Base-by-base conservation (phyloP, 495 filamentous ascomycete species). In the Astrocystis sublimbata region DNA sequence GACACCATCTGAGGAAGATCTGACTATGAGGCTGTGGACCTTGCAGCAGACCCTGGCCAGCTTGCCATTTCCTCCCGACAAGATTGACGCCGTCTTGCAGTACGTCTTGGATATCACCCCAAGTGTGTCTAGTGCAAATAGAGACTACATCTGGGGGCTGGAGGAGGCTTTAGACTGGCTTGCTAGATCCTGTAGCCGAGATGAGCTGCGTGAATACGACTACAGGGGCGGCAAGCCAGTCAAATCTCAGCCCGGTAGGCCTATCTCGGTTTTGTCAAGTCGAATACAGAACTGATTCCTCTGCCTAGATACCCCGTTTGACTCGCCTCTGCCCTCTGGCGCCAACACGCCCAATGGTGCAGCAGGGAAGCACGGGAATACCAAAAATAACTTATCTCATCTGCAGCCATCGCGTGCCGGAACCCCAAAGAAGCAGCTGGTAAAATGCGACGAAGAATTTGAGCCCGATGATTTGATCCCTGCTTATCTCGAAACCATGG, bases 111-210 rank as follows among this genome's bases (percentile, higher is more conserved):
- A 82, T 33, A 84, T 85, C 65, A 78, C 80, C 19, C 80, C 79
- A 6, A 81, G 79, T 62, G 77, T 85, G 10, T 72, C 70, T 21
- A 64, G 72, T 33, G 77, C 77, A 7, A 76, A 65, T 64, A 89
- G 86, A 61, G 91, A 94, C 41, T 73, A 78, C 4, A 81, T 91
- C 10, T 96, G 92, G 89, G 92, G 92, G 19, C 75, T 97, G 47
- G 88, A 94, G 60, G 92, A 94, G 70, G 83, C 85, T n/a, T 65
- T 97, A 30, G 90, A 96, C 66, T 96, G 90, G 91, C 78, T 97
- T 19, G 90, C 91, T 21, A 77, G 89, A 62, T 82, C 92, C 65
- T 89, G 85, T 67, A 75, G 81, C 15, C 76, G 78, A 63, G 82
- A 85, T 5, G 88, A 93, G 67, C 81, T 94, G 31, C 87, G 88